Evolutionary conservation across 1,284 basidiomycete species (phyloP).

Genomic region (Mycena sp.): DNA sequence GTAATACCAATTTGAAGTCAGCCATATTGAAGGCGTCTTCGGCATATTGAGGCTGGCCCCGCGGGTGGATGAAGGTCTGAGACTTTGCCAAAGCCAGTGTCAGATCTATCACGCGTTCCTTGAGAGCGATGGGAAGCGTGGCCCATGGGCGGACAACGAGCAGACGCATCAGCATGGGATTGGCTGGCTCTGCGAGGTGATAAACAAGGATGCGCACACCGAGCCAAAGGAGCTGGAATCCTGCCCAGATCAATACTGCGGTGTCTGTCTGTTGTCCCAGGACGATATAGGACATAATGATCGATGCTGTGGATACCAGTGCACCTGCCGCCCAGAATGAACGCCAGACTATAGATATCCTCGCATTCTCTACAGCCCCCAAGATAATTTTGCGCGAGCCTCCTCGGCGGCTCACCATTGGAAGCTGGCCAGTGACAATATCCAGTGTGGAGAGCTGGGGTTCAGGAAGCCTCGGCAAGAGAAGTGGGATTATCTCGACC

Average conservation of each 20-base stretch:
- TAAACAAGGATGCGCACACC: constrained; percentile 23
- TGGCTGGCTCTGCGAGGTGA: constrained; percentile 21
- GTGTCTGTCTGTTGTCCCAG: constrained; percentile 15
- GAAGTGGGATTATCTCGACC: constrained; percentile 15
- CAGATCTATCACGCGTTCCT: constrained; percentile 28
- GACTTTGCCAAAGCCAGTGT: constrained; percentile 18
- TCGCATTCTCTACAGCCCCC: constrained; percentile 22
- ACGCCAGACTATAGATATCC: constrained; percentile 22
- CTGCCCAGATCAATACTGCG: constrained; percentile 29
- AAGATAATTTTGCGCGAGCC: constrained; percentile 29
- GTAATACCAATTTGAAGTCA: neutral
- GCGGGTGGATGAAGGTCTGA: constrained; percentile 32
- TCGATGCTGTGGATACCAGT: constrained; percentile 18
- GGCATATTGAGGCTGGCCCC: constrained; percentile 27
- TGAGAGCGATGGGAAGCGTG: constrained; percentile 13
- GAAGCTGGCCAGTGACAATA: constrained; percentile 31
- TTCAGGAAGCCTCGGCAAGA: constrained; percentile 10
- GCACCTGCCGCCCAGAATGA: constrained; percentile 31
- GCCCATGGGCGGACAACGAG: constrained; percentile 14
- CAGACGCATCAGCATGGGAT: constrained; percentile 14
- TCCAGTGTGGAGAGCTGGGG: constrained; percentile 20
- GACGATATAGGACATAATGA: constrained; percentile 29
- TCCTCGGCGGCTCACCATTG: constrained; percentile 21
- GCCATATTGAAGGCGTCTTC: constrained; percentile 23
- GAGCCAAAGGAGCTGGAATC: constrained; percentile 35